Base-by-base conservation (phyloP, 2,329 filamentous ascomycete genomes). In the Ophidiomyces ophidiicola region DNA sequence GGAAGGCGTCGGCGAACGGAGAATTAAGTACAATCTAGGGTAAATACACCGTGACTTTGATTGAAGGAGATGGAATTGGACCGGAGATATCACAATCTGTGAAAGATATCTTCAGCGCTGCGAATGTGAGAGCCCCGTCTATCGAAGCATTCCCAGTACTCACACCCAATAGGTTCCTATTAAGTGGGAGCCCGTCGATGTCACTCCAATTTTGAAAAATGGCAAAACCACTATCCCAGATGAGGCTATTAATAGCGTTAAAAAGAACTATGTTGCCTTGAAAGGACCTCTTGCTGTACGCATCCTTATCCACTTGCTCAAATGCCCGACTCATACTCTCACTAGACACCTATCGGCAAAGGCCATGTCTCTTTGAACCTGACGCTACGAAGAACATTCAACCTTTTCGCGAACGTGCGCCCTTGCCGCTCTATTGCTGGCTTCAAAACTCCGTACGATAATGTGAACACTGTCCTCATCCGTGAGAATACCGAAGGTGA, bases 401-500 rank as follows among this genome's bases (percentile, higher is more conserved):
- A 98, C 74, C 86, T 98, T 57, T 98, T 98, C 67, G 92, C 90
- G 70, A 98, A 98, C 72, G 75, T 98, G 56, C 87, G 92, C 58
- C 90, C 92, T 47, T 98, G 92, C 78, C 83, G 86, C 61, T 94
- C 86, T 49, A 86, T 98, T 53, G 83, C 82, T 50, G 90, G 90
- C 57, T 98, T 81, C 81, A 94, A 96, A 79, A 98, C 90, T 39
- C 86, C 88, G 48, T 96, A 96, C 72, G 88, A 96, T 64, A 77
- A 82, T 56, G 90, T 98, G 60, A 82, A 98, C 69, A 94, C 87
- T 26, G 85, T 94, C 57, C 73, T 98, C 60, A 96, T 98, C 69
- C 84, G 90, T 67, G 90, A 98, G 73, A 98, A 98, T 76, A 96
- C 90, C 53, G 90, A 96, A 76, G 90, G 90, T 64, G 90, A 96